Conservation (phyloP, 1,284 basidiomycete genomes). For the Fomitopsis pinicola region DNA sequence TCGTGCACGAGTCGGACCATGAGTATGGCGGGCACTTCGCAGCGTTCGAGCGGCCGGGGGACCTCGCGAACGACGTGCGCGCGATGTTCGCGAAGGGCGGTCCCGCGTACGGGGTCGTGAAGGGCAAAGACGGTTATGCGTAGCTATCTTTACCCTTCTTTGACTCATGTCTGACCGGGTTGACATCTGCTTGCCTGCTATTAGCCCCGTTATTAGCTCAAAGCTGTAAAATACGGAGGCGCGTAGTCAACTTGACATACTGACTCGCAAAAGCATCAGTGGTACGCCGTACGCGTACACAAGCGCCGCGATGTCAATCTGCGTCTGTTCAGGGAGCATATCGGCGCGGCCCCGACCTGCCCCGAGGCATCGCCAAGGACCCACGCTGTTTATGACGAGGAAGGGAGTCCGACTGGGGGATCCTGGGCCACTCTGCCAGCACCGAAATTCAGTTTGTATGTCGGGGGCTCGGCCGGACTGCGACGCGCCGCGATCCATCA, state of each 20-base stretch:
- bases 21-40: slow-evolving; percentile 28
- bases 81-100: slow-evolving; percentile 21
- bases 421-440: slow-evolving; percentile 56
- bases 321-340: not conserved
- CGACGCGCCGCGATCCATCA: slow-evolving; percentile 58
- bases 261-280: too few species aligned
- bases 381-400: slow-evolving; percentile 91
- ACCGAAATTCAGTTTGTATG: too few species aligned
- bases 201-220: not conserved
- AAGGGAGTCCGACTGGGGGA: slow-evolving; percentile 86
- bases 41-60: slow-evolving; percentile 24
- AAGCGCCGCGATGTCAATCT: slow-evolving; percentile 91
- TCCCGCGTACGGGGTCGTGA: slow-evolving; percentile 17
- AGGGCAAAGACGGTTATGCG: slow-evolving; percentile 13
- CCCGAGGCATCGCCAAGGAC: slow-evolving; percentile 5
- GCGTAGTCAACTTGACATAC: not conserved
- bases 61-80: slow-evolving; percentile 24
- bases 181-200: not conserved
- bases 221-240: not conserved
- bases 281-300: slow-evolving; percentile 60
- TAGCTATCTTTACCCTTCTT: not conserved
- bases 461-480: not conserved
- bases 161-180: not conserved
- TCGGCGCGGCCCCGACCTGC: too few species aligned
- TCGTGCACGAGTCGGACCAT: slow-evolving; percentile 26